phyloP scores from a whole-genome alignment of 208 protist species.

The Entamoeba histolytica region DNA sequence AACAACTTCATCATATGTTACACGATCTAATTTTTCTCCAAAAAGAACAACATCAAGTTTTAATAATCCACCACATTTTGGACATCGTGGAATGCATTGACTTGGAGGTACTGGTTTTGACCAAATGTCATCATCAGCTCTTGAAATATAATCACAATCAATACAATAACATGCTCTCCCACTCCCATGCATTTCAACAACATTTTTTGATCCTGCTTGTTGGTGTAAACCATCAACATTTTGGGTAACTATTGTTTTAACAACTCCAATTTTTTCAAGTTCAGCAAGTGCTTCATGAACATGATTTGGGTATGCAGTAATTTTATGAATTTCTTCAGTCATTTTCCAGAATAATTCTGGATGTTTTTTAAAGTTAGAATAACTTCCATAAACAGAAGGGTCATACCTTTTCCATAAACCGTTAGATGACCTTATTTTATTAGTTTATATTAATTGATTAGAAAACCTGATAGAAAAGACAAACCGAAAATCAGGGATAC shows the following conservation, averaged over 20 bases:
- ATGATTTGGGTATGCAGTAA: background rate
- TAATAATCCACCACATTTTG: background rate
- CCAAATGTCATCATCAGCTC: background rate
- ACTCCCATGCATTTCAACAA: background rate
- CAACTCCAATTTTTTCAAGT: background rate
- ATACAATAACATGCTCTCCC: background rate
- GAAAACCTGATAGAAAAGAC: too few relatives aligned
- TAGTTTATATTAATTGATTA: too few relatives aligned
- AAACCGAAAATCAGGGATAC: background rate
- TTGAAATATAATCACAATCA: background rate
- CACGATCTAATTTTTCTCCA: background rate
- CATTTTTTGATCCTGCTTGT: background rate
- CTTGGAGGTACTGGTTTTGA: background rate
- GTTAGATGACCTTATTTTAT: background rate
- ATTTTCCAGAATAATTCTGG: background rate
- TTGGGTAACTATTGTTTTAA: background rate
- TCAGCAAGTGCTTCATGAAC: background rate
- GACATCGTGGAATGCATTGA: background rate
- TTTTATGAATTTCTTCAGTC: background rate
- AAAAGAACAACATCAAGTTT: background rate
- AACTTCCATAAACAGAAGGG: background rate
- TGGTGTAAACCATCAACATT: background rate
- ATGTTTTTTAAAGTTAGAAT: background rate
- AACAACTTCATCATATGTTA: background rate
- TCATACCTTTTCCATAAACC: background rate